phyloP scores from a whole-genome alignment of 306 rosid genomes.

The Benincasa hispida region DNA sequence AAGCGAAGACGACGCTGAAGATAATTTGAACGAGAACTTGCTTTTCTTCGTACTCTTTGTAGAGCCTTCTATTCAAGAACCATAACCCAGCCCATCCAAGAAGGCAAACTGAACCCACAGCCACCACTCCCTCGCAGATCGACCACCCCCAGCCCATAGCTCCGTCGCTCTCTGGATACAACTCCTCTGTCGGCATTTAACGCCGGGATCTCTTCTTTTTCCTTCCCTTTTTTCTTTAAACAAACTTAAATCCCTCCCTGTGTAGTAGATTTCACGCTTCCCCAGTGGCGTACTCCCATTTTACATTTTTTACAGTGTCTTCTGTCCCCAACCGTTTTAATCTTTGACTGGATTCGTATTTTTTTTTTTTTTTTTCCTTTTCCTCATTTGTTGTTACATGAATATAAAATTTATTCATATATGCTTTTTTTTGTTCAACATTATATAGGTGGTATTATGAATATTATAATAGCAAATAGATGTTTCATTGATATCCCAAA shows the following conservation, averaged over 20 bases:
- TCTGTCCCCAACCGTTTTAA: too few species aligned
- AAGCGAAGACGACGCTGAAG: constrained; percentile 86
- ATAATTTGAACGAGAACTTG: constrained; percentile 74
- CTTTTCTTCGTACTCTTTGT: constrained; percentile 94
- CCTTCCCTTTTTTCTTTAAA: too few species aligned
- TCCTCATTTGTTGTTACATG: too few species aligned
- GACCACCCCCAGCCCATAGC: constrained; percentile 75
- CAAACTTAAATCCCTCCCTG: neutral
- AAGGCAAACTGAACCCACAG: constrained; percentile 35
- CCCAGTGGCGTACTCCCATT: neutral
- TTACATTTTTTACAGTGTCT: too few species aligned
- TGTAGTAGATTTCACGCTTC: neutral
- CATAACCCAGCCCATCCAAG: constrained; percentile 87
- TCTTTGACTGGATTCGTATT: too few species aligned
- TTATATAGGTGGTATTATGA: too few species aligned
- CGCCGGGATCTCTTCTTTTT: neutral
- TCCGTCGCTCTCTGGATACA: neutral
- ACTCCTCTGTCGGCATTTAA: constrained; percentile 1
- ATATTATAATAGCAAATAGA: too few species aligned
- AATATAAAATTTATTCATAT: too few species aligned
- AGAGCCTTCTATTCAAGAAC: constrained; percentile 82
- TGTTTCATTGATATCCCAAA: too few species aligned
- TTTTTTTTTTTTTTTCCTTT: too few species aligned
- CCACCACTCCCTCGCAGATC: constrained; percentile 56
- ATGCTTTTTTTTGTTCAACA: too few species aligned